These are phyloP conservation scores for Artemisia annua DNA, from an alignment of 129 eudicot genomes.

Conservation along the genomic window DNA sequence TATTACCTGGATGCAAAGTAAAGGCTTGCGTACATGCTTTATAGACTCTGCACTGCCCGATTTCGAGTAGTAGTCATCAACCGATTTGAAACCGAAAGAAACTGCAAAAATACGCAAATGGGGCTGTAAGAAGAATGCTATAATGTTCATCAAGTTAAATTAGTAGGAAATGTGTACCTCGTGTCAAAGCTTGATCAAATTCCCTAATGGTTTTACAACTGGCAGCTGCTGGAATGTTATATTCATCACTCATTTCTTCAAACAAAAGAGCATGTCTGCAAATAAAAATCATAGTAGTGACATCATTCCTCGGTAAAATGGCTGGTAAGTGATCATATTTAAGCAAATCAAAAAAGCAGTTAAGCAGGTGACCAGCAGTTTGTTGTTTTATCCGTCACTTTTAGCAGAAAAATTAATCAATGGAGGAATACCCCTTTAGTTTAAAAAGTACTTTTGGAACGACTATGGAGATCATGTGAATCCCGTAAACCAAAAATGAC, in stretches of 20 bases:
- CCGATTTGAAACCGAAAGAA: conserved; percentile 94
- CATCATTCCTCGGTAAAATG: no score
- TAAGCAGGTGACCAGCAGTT: no score
- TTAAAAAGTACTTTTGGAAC: no score
- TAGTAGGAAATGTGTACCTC: conserved; percentile 48
- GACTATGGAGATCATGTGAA: not conserved
- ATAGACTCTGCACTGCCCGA: conserved; percentile 81
- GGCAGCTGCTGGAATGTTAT: conserved; percentile 63
- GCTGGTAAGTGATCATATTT: no score
- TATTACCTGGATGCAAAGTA: conserved; percentile 88
- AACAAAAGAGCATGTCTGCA: conserved; percentile 27
- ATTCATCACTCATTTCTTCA: no score
- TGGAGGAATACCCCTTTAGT: no score
- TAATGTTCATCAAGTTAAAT: conserved; percentile 11
- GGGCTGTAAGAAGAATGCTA: conserved; percentile 12
- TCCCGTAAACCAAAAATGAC: not conserved
- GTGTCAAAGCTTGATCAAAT: conserved; percentile 81
- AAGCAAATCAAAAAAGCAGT: no score
- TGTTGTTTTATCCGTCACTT: no score
- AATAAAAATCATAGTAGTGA: conserved; percentile 15
- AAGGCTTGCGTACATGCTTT: conserved; percentile 63
- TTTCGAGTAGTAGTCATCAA: conserved; percentile 83
- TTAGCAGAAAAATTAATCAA: no score
- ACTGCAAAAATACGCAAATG: conserved; percentile 46
- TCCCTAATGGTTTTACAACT: conserved; percentile 73